A percentile compares a stretch with the other conserved stretches of the same genome.
Evolutionary conservation across 345 rosid genomes (phyloP).

Genomic region (Rubroshorea leprosula): DNA sequence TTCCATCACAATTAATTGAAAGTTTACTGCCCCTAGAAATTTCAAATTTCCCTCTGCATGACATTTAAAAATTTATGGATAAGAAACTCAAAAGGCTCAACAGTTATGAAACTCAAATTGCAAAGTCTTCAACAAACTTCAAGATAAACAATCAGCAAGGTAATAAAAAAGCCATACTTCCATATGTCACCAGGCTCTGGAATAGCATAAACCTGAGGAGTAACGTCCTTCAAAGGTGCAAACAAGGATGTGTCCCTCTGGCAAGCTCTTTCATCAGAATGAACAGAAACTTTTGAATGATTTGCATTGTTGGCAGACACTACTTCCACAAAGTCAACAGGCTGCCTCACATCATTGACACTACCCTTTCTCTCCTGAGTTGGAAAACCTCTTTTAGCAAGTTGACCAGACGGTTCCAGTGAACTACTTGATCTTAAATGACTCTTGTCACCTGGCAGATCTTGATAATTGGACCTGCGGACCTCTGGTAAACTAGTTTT

Average conservation of each 20-base stretch:
- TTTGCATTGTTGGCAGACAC: background rate
- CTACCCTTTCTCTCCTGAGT: background rate
- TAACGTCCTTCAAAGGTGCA: background rate
- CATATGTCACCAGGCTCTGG: constrained; percentile 40
- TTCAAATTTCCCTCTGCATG: constrained; percentile 48
- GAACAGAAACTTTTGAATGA: background rate
- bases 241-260: background rate
- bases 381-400: background rate
- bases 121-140: too few species aligned
- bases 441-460: background rate
- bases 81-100: background rate
- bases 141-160: too few species aligned
- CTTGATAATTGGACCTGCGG: background rate
- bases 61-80: background rate
- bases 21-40: constrained; percentile 24
- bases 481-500: background rate
- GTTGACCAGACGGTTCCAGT: background rate
- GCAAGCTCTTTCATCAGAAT: background rate
- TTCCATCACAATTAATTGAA: constrained; percentile 22
- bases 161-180: constrained; percentile 33
- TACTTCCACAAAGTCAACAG: background rate
- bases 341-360: constrained; percentile 12
- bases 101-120: background rate
- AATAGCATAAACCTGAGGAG: constrained; percentile 17
- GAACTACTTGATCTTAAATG: background rate